Evolutionary conservation across 2,329 filamentous ascomycete genomes (phyloP).

Genomic region (Alternaria gansuensis): DNA sequence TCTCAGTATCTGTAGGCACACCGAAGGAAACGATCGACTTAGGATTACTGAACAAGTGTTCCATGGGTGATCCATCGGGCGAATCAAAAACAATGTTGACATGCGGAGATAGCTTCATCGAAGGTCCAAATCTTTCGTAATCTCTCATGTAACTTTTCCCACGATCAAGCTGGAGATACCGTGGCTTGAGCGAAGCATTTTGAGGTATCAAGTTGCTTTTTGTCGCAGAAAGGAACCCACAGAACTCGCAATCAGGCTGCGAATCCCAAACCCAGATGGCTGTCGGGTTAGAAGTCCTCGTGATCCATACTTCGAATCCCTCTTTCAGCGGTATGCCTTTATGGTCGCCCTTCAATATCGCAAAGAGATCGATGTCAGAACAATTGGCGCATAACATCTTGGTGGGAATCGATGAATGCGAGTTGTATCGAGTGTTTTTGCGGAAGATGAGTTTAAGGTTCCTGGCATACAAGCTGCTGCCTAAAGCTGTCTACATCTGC

Average conservation of each 20-base stretch:
- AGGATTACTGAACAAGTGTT: neutral
- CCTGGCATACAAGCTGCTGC: neutral
- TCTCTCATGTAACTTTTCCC: neutral
- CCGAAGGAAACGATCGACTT: neutral
- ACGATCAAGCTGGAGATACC: neutral
- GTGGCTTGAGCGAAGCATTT: neutral
- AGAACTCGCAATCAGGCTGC: constrained; percentile 1
- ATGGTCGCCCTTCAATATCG: neutral
- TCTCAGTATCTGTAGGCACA: neutral
- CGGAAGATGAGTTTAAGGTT: neutral
- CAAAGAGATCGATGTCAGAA: neutral
- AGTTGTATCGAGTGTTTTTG: neutral
- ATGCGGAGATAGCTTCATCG: neutral
- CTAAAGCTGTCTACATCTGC: neutral
- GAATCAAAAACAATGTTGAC: neutral
- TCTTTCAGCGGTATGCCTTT: neutral
- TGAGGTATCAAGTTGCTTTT: neutral
- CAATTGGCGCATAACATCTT: constrained; percentile 1
- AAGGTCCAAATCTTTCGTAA: neutral
- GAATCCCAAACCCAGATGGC: neutral
- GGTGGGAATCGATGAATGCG: neutral
- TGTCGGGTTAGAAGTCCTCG: neutral
- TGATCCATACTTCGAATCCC: neutral
- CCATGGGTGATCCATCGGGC: neutral
- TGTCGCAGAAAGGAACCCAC: neutral